Evolutionary conservation across 148 eudicot species (phyloP).

Genomic region (Rheum nobile): DNA sequence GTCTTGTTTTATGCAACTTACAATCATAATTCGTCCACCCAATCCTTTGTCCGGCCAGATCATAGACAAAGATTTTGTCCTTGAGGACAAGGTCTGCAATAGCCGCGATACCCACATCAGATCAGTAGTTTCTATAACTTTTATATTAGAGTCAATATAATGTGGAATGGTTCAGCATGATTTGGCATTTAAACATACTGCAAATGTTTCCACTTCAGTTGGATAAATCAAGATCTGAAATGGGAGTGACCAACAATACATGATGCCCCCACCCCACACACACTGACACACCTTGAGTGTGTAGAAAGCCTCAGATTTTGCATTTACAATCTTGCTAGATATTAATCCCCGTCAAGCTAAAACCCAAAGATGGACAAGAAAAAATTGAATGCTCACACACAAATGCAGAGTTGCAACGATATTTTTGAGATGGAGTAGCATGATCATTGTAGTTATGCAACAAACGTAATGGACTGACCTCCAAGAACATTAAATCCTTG

Average conservation of each 20-base stretch:
- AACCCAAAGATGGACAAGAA: neutral
- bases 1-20: neutral
- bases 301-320: neutral
- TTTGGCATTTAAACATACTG: neutral
- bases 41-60: neutral
- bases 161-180: neutral
- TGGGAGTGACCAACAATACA: neutral
- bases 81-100: conserved; percentile 3
- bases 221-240: too few relatives aligned
- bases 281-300: neutral
- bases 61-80: conserved; percentile 4
- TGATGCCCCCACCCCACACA: neutral
- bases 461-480: neutral
- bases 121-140: neutral
- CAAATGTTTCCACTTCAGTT: neutral
- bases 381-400: neutral
- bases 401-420: neutral
- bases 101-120: neutral
- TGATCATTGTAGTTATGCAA: neutral
- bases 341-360: neutral
- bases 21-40: conserved; percentile 4
- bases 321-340: neutral
- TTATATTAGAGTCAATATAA: neutral
- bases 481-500: conserved; percentile 8
- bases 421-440: neutral